A percentile compares a stretch with the other conserved stretches of the same genome.
Evolutionary conservation across 2,329 filamentous ascomycete genomes (phyloP).

Genomic region (Coniochaeta pulveracea): DNA sequence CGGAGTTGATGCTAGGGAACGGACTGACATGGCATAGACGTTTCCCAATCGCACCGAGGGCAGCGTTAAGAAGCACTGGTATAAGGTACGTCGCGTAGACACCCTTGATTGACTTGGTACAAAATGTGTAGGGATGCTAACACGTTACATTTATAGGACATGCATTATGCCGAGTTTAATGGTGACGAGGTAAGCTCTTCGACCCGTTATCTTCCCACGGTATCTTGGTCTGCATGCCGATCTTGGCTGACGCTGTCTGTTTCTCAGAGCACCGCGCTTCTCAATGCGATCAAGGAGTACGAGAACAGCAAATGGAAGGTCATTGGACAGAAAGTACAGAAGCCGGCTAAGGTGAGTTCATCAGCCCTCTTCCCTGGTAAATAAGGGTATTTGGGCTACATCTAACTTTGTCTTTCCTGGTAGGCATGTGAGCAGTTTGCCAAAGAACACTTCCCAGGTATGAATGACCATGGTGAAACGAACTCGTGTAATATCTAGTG

Average conservation of each 20-base stretch:
- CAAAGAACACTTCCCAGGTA: conserved; percentile 79
- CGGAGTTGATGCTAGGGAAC: neutral
- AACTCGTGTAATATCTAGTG: too few relatives aligned
- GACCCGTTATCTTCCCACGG: neutral
- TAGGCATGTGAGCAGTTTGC: conserved; percentile 67
- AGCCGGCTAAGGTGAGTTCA: conserved; percentile 78
- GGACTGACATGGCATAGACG: conserved; percentile 41
- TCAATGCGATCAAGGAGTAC: conserved; percentile 96
- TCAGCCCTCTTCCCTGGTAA: too few relatives aligned
- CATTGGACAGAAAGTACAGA: conserved; percentile 92
- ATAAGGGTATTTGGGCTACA: too few relatives aligned
- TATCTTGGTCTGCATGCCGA: too few relatives aligned
- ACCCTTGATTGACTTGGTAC: too few relatives aligned
- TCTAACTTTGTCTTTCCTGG: conserved; percentile 4
- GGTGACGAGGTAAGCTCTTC: conserved; percentile 72
- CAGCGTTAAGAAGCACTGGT: conserved; percentile 99
- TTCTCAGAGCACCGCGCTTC: conserved; percentile 58
- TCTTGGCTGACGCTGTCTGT: neutral
- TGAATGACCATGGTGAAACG: too few relatives aligned
- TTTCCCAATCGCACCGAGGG: conserved; percentile 92
- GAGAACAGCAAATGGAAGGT: conserved; percentile 98
- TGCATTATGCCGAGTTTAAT: conserved; percentile 98
- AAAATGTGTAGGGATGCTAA: conserved; percentile 9
- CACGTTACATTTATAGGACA: conserved; percentile 57
- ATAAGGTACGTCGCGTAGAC: conserved; percentile 67